Evolutionary conservation across 2,329 filamentous ascomycete species (phyloP), one percentile per base, ranked within the genome.

Genomic region (Fusarium irregulare): DNA sequence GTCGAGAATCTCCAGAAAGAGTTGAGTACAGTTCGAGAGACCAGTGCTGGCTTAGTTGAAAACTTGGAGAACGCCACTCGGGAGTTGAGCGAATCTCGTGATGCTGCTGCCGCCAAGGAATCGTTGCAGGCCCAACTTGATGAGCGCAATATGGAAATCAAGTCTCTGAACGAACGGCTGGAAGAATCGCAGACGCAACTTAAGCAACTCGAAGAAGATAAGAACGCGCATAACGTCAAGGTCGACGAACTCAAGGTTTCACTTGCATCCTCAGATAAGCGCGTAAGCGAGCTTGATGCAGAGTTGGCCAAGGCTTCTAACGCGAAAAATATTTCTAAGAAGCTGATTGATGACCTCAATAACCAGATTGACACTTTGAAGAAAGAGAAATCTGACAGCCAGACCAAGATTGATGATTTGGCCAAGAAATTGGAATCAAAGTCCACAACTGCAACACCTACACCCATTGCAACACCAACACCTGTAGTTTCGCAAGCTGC

Each of bases 21-120:
- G 72, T 83, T 97, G 7, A 86, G 88, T 4, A 87, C 89, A 14
- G 89, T 90, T 12, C 89, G 92, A 71, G 91, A 96, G 75, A 91
- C 91, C 45, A 89, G 88, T 42, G 82, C 88, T 63, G 85, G 87
- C n/a, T 85, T 93, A 73, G 87, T 88, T 2, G 83, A 88, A 74
- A 92, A 86, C 60, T 80, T 94, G 3, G 91, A 94, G 76, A 87
- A 86, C 53, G 87, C 90, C 0, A 91, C 89, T 3, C 83, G 87
- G 14, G 89, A 93, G 72, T 81, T 93, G 9, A 85, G 72, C 62
- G 82, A 86, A 64, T 78, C 79, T 21, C 83, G 80, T 11, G 83
- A 85, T 51, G 76, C 79, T 12, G 73, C 75, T 18, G 78, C 79
- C 4, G 76, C 78, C 2, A 79, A 83, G 37, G 82, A 83, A 6